phyloP scores from a whole-genome alignment of 1,284 basidiomycete species.

The Cystobasidium sp. region DNA sequence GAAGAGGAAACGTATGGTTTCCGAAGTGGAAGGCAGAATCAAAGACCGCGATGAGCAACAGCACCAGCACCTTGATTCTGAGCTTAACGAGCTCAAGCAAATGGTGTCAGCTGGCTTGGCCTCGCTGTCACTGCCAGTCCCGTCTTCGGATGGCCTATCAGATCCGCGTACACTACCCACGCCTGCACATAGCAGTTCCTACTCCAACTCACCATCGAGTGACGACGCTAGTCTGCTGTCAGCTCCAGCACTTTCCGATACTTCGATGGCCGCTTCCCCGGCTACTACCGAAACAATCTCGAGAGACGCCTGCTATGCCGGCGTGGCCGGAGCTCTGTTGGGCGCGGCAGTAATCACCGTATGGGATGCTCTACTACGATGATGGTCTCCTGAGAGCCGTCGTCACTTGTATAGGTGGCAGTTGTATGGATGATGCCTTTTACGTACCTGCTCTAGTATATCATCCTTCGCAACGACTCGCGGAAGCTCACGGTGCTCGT shows the following conservation, averaged over 20 bases:
- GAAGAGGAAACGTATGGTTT: conserved; percentile 80
- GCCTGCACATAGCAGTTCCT: too few species aligned
- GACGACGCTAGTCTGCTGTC: too few species aligned
- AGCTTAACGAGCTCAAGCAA: background rate
- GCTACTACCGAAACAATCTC: background rate
- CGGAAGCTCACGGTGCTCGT: too few species aligned
- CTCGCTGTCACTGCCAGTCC: too few species aligned
- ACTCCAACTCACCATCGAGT: too few species aligned
- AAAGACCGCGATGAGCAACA: conserved; percentile 61
- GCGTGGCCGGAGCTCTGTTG: conserved; percentile 1
- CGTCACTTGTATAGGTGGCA: background rate
- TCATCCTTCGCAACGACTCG: too few species aligned
- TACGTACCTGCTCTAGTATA: too few species aligned
- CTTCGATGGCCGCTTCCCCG: too few species aligned
- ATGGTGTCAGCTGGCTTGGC: conserved; percentile 5
- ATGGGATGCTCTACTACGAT: conserved; percentile 14
- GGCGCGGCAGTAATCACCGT: conserved; percentile 13
- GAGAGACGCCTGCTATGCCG: conserved; percentile 13
- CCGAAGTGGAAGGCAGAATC: conserved; percentile 83
- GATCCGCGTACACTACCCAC: too few species aligned
- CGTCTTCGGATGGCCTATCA: too few species aligned
- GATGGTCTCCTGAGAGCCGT: background rate
- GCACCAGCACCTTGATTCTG: conserved; percentile 54
- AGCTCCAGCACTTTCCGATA: too few species aligned
- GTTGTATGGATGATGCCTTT: too few species aligned